These are phyloP conservation scores for Parachaetomium inaequale DNA, from an alignment of 495 filamentous ascomycete species.

Conservation along the genomic window DNA sequence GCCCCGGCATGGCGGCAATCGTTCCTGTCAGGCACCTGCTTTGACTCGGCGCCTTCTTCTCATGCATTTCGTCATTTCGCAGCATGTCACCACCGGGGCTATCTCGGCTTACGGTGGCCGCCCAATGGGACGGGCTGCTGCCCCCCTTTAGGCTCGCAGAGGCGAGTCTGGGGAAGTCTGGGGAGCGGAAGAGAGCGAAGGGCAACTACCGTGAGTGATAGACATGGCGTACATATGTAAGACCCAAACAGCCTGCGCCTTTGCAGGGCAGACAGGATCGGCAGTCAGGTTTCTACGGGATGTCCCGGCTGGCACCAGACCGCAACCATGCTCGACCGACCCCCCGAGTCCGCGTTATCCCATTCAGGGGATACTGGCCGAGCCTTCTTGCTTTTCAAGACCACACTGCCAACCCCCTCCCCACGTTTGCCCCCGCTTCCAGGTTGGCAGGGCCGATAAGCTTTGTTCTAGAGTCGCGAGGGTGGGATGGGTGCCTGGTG, in stretches of 20 bases:
- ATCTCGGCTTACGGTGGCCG: not conserved
- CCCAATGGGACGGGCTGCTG: not conserved
- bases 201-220: conserved; percentile 1
- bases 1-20: not conserved
- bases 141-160: not conserved
- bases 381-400: not conserved
- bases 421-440: conserved; percentile 1
- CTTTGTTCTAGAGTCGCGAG: not conserved
- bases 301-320: not conserved
- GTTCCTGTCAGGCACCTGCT: not conserved
- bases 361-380: not conserved
- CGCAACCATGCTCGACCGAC: not conserved
- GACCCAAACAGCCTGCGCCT: not conserved
- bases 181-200: not conserved
- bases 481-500: conserved; percentile 3
- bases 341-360: not conserved
- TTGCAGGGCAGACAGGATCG: conserved; percentile 2
- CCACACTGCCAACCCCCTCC: not conserved
- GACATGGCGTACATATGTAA: not conserved
- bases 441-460: conserved; percentile 11
- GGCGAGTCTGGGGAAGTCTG: conserved; percentile 6
- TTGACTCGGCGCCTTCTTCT: not conserved
- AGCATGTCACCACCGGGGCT: not conserved
- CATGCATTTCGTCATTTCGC: conserved; percentile 4
- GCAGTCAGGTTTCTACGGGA: conserved; percentile 13